Conservation (phyloP, 2,329 filamentous ascomycete genomes). For the Fusarium protoensiforme region DNA sequence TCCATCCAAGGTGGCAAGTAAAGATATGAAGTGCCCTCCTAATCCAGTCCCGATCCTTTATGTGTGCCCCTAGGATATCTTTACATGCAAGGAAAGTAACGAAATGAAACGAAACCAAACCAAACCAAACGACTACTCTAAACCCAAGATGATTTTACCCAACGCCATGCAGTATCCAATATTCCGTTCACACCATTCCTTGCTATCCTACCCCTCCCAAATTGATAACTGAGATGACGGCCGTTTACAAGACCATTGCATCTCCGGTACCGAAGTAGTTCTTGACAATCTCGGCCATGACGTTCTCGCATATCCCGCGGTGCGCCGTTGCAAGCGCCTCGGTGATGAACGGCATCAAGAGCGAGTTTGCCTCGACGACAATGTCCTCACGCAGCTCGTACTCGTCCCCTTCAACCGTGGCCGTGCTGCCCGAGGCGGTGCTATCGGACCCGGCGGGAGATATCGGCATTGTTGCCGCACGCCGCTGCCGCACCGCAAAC, state of each 20-base stretch:
- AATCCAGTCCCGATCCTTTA: background rate
- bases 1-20: background rate
- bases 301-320: conserved; percentile 44
- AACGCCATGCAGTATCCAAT: conserved; percentile 26
- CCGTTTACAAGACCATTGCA: background rate
- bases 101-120: conserved; percentile 2
- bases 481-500: conserved; percentile 44
- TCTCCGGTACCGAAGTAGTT: conserved; percentile 33
- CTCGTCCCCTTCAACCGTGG: conserved; percentile 41
- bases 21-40: background rate
- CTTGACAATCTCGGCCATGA: conserved; percentile 46
- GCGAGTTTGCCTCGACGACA: conserved; percentile 47
- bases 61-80: conserved; percentile 18
- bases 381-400: conserved; percentile 49
- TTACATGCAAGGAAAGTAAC: background rate
- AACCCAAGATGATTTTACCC: conserved; percentile 19
- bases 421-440: conserved; percentile 41
- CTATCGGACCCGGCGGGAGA: conserved; percentile 42
- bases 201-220: background rate
- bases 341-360: conserved; percentile 51
- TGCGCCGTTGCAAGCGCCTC: conserved; percentile 45
- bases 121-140: background rate
- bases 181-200: background rate
- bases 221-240: background rate
- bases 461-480: conserved; percentile 25